Base-by-base conservation (phyloP, 2,329 filamentous ascomycete genomes). In the Coccinonectria pachysandricola region DNA sequence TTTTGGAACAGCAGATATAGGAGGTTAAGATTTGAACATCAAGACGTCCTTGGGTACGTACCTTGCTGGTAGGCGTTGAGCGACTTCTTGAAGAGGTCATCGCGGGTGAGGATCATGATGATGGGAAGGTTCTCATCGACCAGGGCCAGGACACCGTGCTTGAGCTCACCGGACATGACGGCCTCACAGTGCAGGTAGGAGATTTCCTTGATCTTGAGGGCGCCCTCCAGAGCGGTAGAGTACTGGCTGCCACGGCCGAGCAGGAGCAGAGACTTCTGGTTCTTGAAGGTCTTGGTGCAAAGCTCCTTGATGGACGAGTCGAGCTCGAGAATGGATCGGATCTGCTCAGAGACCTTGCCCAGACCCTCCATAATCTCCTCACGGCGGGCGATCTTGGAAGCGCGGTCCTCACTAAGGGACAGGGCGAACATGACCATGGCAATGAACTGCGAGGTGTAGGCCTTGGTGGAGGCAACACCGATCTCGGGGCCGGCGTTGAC, bases 371-470 rank as follows among this genome's bases (percentile, higher is more conserved):
- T 95, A 52, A 98, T 96, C 61, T 95, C 87, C 60, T 91, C 77
- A 16, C 91, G 81, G 52, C 88, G 76, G 65, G 81, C 75, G 49
- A 80, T 74, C 75, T 98, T 98, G 44, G 86, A 95, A 21, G 87
- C 84, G 46, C 91, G 84, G 60, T 98, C 91, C 64, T 98, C 91
- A 50, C 84, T 91, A 32, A 98, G 74, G 15, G 87, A 95, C 39
- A 98, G 69, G 6, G 91, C 91, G 50, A 98, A 96, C 91, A 98
- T 98, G 63, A 96, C 82, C 86, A 98, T 95, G 56, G 91, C 93
- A 52, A 98, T 85, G 59, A 96, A 98, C 58, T 98, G 91, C 23
- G 91, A 96, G 9, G 91, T 98, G 66, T 98, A 98, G 19, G 91
- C 91, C 71, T 98, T 98, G 59, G 91, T 98, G 23, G 88, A 96